Percentiles rank a stretch among this genome's conserved stretches.
Evolutionary conservation across 805 yeast species (phyloP).

Genomic region (Candida nonsorbophila): DNA sequence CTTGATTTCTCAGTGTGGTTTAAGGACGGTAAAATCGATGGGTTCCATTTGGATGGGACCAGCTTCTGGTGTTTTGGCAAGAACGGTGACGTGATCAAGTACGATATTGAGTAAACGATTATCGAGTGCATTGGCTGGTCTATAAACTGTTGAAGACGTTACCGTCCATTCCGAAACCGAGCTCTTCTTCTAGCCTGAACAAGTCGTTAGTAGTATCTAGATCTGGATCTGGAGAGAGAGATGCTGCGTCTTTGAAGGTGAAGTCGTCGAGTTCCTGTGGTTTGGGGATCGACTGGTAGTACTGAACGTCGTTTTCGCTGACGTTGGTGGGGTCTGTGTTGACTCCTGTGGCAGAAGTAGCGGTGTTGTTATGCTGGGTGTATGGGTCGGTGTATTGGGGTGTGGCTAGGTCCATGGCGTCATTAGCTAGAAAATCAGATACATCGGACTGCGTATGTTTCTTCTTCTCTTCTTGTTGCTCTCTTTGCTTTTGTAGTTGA

Average conservation of each 20-base stretch:
- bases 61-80: slow-evolving; percentile 35
- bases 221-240: slow-evolving; percentile 7
- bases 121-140: not conserved
- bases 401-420: slow-evolving; percentile 9
- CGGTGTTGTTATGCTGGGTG: slow-evolving; percentile 11
- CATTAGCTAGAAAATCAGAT: slow-evolving; percentile 1
- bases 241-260: slow-evolving; percentile 11
- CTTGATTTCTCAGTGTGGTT: slow-evolving; percentile 28
- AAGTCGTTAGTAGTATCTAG: slow-evolving; percentile 19
- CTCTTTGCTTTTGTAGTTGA: slow-evolving; percentile 24
- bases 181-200: slow-evolving; percentile 37
- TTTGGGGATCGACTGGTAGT: slow-evolving; percentile 34
- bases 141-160: slow-evolving; percentile 9
- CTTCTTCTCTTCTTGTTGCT: slow-evolving; percentile 11
- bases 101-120: slow-evolving; percentile 9
- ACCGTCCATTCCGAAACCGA: slow-evolving; percentile 42
- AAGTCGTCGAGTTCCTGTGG: slow-evolving; percentile 42
- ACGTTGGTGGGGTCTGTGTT: slow-evolving; percentile 10
- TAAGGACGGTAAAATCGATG: slow-evolving; percentile 31
- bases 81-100: slow-evolving; percentile 36
- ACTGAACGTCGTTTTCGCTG: slow-evolving; percentile 17
- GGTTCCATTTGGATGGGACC: slow-evolving; percentile 20
- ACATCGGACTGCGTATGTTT: slow-evolving; percentile 9
- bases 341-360: slow-evolving; percentile 12
- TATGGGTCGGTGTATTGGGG: slow-evolving; percentile 6